Conservation (phyloP, 805 yeast species). For the Candida ipomoeae region DNA sequence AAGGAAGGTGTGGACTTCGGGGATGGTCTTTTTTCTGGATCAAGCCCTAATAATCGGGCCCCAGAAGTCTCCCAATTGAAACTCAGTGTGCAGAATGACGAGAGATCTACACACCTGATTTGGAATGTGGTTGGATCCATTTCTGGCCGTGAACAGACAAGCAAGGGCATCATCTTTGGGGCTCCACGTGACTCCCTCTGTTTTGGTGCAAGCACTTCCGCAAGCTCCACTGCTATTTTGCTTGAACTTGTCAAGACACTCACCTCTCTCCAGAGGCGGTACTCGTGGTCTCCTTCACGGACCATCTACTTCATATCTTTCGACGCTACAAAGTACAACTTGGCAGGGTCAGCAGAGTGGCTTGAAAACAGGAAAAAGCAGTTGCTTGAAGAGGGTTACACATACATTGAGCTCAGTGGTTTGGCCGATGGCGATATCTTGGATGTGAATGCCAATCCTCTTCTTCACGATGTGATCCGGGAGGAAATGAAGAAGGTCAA, state of each 20-base stretch:
- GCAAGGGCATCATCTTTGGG: slow-evolving; percentile 70
- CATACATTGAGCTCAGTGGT: slow-evolving; percentile 72
- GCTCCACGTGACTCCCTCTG: slow-evolving; percentile 78
- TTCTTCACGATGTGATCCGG: slow-evolving; percentile 47
- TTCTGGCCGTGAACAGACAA: slow-evolving; percentile 75
- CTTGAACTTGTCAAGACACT: slow-evolving; percentile 69
- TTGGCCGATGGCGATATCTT: slow-evolving; percentile 53
- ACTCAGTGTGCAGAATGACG: slow-evolving; percentile 34
- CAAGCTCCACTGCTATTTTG: slow-evolving; percentile 70
- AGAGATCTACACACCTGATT: slow-evolving; percentile 55
- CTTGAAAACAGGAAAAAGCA: slow-evolving; percentile 52
- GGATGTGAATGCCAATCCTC: slow-evolving; percentile 60
- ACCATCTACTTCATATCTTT: slow-evolving; percentile 78
- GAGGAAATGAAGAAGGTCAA: slow-evolving; percentile 34
- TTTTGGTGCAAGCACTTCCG: slow-evolving; percentile 67
- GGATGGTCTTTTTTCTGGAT: slow-evolving; percentile 27
- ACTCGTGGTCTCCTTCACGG: slow-evolving; percentile 80
- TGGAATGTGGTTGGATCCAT: slow-evolving; percentile 80
- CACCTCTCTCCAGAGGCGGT: slow-evolving; percentile 56
- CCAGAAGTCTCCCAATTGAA: slow-evolving; percentile 18
- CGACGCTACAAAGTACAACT: slow-evolving; percentile 76
- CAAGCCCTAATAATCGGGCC: slow-evolving; percentile 1
- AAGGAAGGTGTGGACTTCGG: slow-evolving; percentile 25
- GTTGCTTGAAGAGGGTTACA: slow-evolving; percentile 56
- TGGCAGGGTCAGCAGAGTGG: slow-evolving; percentile 83